Evolutionary conservation across 108 stramenopile genomes (phyloP).

Genomic region (Aurantiochytrium sp.): DNA sequence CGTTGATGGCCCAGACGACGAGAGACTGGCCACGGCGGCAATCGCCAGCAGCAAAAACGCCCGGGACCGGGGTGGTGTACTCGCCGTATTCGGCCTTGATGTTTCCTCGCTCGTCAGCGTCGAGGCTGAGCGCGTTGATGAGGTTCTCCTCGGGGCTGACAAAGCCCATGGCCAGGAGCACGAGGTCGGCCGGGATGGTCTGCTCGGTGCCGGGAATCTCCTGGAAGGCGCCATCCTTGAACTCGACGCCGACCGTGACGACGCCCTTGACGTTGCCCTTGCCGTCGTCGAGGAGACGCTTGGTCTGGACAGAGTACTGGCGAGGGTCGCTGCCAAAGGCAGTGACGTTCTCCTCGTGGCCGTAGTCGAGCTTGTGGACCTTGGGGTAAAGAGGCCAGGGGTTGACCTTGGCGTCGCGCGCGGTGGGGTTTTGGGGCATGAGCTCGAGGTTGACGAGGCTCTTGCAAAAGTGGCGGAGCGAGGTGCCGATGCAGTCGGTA

Average conservation of each 20-base stretch:
- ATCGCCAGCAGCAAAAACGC: slow-evolving; percentile 94
- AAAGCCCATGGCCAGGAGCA: slow-evolving; percentile 90
- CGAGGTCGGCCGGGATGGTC: slow-evolving; percentile 82
- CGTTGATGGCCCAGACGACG: slow-evolving; percentile 97
- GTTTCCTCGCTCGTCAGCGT: slow-evolving; percentile 83
- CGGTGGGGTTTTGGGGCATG: slow-evolving; percentile 81
- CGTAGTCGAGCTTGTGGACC: slow-evolving; percentile 89
- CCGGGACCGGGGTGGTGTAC: slow-evolving; percentile 78
- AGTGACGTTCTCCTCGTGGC: slow-evolving; percentile 85
- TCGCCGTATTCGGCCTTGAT: slow-evolving; percentile 92
- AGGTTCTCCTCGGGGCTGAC: slow-evolving; percentile 84
- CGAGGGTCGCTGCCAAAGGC: slow-evolving; percentile 92
- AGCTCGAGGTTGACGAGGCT: slow-evolving; percentile 90
- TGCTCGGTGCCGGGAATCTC: slow-evolving; percentile 67
- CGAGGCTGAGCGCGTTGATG: slow-evolving; percentile 64
- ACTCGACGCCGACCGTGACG: slow-evolving; percentile 86
- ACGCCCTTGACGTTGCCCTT: slow-evolving; percentile 81
- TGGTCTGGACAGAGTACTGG: slow-evolving; percentile 87
- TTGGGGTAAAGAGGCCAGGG: slow-evolving; percentile 98
- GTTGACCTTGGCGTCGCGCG: slow-evolving; percentile 74
- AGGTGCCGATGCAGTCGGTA: slow-evolving; percentile 95
- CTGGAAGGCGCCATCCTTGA: slow-evolving; percentile 63
- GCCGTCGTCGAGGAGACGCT: slow-evolving; percentile 83
- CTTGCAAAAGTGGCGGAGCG: slow-evolving; percentile 93
- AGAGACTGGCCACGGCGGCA: slow-evolving; percentile 90